Percentiles rank a stretch among this genome's conserved stretches.
These are phyloP conservation scores for Phytophthora ohioensis DNA, from an alignment of 352 stramenopile species.

Conservation along the genomic window DNA sequence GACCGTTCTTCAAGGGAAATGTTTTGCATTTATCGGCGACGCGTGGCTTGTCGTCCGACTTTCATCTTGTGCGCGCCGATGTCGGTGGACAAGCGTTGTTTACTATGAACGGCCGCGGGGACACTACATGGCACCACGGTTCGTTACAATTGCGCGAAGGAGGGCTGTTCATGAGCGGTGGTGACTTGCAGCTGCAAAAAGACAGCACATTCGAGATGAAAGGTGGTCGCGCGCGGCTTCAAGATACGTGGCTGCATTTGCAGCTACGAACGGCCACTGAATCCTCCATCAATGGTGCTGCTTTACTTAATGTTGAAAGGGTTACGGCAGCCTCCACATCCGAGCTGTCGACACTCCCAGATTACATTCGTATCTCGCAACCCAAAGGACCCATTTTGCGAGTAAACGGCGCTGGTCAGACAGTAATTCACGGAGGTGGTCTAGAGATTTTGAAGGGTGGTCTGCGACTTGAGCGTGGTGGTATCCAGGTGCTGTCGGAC, in stretches of 20 bases:
- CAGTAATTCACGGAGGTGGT: constrained; percentile 64
- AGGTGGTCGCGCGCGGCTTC: constrained; percentile 47
- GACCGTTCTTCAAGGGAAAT: constrained; percentile 79
- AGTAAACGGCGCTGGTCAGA: constrained; percentile 58
- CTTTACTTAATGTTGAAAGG: constrained; percentile 56
- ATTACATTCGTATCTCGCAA: constrained; percentile 62
- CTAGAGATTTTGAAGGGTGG: constrained; percentile 69
- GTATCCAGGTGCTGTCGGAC: constrained; percentile 66
- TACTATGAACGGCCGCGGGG: constrained; percentile 70
- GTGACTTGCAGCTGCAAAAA: constrained; percentile 54
- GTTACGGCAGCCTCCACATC: constrained; percentile 19
- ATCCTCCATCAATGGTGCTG: constrained; percentile 16
- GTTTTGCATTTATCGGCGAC: constrained; percentile 64
- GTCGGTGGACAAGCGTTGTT: constrained; percentile 57
- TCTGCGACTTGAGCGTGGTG: constrained; percentile 63
- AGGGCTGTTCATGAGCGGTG: constrained; percentile 35
- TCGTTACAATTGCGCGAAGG: constrained; percentile 36
- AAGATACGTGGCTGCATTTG: constrained; percentile 50
- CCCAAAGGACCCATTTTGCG: constrained; percentile 55
- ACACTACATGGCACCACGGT: constrained; percentile 43
- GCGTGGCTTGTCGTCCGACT: constrained; percentile 54
- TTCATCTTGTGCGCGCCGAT: constrained; percentile 78
- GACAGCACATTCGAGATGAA: constrained; percentile 58
- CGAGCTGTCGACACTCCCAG: constrained; percentile 29
- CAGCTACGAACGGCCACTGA: constrained; percentile 30